Evolutionary conservation across 2,329 filamentous ascomycete genomes (phyloP).

Genomic region (Ophiostoma australiae): DNA sequence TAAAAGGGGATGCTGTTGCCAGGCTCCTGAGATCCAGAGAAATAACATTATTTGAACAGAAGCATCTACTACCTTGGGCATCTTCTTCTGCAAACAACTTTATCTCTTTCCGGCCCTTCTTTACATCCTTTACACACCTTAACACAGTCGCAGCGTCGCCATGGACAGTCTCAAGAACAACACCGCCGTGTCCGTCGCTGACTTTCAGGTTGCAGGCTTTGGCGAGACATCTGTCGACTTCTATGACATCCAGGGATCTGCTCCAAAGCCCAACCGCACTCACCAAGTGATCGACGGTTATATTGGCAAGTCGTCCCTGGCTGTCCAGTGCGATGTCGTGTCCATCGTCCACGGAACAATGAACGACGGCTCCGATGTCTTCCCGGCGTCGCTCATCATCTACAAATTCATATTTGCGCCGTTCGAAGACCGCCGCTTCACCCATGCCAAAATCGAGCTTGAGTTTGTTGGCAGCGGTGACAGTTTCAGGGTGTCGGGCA

Average conservation of each 20-base stretch:
- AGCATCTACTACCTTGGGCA: neutral
- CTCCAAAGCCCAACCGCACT: neutral
- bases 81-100: neutral
- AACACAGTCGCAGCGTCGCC: neutral
- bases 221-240: neutral
- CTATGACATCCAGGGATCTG: neutral
- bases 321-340: conserved; percentile 15
- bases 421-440: neutral
- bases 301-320: conserved; percentile 8
- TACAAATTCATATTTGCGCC: conserved; percentile 6
- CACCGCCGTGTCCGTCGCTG: neutral
- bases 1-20: neutral
- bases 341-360: conserved; percentile 18
- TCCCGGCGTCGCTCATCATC: conserved; percentile 17
- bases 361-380: neutral
- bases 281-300: neutral
- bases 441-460: neutral
- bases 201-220: neutral
- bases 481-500: neutral
- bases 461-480: neutral
- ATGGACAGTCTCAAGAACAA: neutral
- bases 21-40: neutral
- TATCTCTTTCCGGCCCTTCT: neutral
- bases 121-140: neutral
- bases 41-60: neutral